Conservation (phyloP, 495 filamentous ascomycete genomes). For the Lepidopterella palustris region DNA sequence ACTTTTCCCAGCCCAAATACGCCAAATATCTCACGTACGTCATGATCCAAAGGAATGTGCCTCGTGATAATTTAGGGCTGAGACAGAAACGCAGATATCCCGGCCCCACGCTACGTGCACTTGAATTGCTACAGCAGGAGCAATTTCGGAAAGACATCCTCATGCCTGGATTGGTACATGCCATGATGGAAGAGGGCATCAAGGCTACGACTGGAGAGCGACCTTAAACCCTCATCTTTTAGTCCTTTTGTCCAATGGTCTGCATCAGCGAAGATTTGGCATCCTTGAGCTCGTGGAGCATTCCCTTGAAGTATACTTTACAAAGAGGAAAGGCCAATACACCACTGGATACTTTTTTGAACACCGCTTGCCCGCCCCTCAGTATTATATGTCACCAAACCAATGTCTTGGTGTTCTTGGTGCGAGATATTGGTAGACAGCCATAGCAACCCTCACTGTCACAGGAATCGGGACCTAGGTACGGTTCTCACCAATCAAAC, state of each 20-base stretch:
- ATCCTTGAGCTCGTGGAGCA: no score
- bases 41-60: conserved; percentile 9
- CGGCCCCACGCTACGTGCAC: conserved; percentile 71
- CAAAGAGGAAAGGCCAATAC: no score
- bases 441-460: no score
- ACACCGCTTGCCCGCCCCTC: no score
- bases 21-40: conserved; percentile 60
- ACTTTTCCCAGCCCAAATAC: conserved; percentile 79
- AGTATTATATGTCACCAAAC: no score
- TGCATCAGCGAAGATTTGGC: not conserved
- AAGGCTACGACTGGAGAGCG: conserved; percentile 9
- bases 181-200: conserved; percentile 54
- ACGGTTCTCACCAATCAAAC: no score
- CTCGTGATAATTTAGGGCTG: not conserved
- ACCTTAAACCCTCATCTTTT: not conserved
- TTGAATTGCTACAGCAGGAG: conserved; percentile 78
- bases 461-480: no score
- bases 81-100: conserved; percentile 48
- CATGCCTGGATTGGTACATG: conserved; percentile 61
- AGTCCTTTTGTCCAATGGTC: no score
- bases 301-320: no score
- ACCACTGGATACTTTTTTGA: no score
- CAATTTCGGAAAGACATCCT: conserved; percentile 76
- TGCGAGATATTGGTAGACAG: no score
- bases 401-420: no score